Conservation (phyloP, 1,284 basidiomycete genomes). For the Ceratorhiza oryzae-sativae region DNA sequence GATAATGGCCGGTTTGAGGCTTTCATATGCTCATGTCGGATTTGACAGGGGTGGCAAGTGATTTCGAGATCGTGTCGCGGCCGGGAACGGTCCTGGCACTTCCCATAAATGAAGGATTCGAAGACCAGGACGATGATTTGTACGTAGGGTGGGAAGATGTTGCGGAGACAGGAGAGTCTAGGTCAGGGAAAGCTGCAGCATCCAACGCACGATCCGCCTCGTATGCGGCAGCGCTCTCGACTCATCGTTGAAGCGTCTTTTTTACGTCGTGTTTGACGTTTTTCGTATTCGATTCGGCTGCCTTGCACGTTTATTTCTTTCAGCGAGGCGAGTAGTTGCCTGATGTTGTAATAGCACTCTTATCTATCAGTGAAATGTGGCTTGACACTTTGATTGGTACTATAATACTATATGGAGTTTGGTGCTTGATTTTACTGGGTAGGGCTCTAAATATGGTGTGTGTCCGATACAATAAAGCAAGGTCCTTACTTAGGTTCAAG, state of each 20-base stretch:
- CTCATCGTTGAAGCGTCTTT: constrained; percentile 12
- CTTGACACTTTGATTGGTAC: not conserved
- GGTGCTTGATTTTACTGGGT: not conserved
- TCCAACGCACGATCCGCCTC: constrained; percentile 4
- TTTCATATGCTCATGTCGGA: not conserved
- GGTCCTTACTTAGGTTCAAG: constrained; percentile 25
- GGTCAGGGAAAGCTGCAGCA: not conserved
- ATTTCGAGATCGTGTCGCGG: constrained; percentile 28
- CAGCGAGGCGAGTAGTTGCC: constrained; percentile 6
- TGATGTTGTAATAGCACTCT: not conserved
- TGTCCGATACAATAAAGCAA: not conserved
- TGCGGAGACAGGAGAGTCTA: constrained; percentile 2
- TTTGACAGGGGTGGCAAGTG: constrained; percentile 13
- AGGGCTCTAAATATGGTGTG: not conserved
- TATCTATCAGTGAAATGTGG: not conserved
- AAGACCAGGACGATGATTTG: constrained; percentile 23
- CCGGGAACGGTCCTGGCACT: constrained; percentile 24
- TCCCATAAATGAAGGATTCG: constrained; percentile 22
- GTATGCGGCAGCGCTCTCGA: constrained; percentile 28
- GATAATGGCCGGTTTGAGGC: not conserved
- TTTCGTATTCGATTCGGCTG: not conserved
- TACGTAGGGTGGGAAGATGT: constrained; percentile 26
- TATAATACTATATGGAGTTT: constrained; percentile 14
- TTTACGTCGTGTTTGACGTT: constrained; percentile 10
- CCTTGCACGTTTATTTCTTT: not conserved